Evolutionary conservation across 176 grass and related monocot species (phyloP).

Genomic region (Aegilops tauschii): DNA sequence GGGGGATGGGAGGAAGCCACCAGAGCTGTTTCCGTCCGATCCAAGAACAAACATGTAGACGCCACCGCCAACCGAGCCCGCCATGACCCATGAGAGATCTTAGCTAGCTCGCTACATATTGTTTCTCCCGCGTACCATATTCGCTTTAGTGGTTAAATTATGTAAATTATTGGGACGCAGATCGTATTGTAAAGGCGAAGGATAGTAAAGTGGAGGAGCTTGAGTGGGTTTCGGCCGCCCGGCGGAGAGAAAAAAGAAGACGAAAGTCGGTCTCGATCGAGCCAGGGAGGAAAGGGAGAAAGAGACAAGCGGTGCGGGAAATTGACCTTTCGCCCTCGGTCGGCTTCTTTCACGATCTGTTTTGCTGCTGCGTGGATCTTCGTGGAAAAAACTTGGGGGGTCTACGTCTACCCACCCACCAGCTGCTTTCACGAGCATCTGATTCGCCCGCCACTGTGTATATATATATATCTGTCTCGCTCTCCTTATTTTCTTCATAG

Average conservation of each 20-base stretch:
- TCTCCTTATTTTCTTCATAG: background rate
- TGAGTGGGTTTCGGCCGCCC: background rate
- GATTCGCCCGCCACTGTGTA: background rate
- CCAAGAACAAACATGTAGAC: background rate
- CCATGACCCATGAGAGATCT: background rate
- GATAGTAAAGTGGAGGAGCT: background rate
- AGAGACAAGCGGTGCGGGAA: background rate
- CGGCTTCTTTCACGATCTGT: background rate
- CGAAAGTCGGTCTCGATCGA: background rate
- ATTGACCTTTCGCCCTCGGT: background rate
- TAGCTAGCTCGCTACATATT: background rate
- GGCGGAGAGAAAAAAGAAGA: background rate
- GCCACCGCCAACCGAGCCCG: background rate
- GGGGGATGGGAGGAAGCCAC: background rate
- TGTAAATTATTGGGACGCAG: background rate
- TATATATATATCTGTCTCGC: too few species aligned
- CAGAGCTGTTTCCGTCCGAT: background rate
- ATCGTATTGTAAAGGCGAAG: background rate
- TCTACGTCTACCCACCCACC: background rate
- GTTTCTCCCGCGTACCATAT: background rate
- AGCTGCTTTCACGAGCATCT: background rate
- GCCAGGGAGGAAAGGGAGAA: background rate
- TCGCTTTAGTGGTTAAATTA: background rate
- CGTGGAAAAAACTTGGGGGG: background rate
- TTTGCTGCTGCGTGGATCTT: too few species aligned